Evolutionary conservation across 108 stramenopile species (phyloP), one percentile per base, ranked within the genome.

Genomic region (Nitzschia inconspicua): DNA sequence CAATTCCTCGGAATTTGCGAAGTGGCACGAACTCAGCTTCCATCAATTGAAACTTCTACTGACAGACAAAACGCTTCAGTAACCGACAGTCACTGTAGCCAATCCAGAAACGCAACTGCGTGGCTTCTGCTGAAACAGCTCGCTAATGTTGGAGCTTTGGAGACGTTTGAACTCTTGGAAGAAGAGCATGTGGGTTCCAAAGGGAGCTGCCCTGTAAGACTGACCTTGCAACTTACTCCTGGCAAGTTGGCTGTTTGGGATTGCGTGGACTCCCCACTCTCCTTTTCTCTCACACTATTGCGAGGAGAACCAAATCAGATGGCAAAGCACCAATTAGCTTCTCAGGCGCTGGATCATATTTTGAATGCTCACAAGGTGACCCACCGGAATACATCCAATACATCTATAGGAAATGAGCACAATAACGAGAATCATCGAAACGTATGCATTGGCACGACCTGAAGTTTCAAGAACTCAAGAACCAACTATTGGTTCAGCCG

Each of bases 121-220:
- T 24, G 78, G 36, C 57, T 47, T 2, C 69, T 65, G 42, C 55
- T 83, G 10, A 68, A 73, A 19, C 70, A 75, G 65, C 61, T 83
- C 9, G 29, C 44, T n/a, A 74, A 78, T 47, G 52, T 29, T 16
- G 67, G 57, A 5, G 35, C 72, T 29, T 49, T 83, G 7, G 57
- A 39, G 9, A 44, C 35, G 19, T 31, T 63, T 3, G 55, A 75
- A 31, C 76, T 63, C 73, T 24, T 23, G 6, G 43, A n/a, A n/a
- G n/a, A n/a, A 28, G n/a, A 3, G 27, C 5, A 26, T 25, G 28
- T 51, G 44, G 25, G 62, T 43, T 14, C 9, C 10, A n/a, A 32
- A 46, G 6, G 44, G 35, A 1, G 54, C 22, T 47, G 61, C 44
- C 18, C 16, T 36, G 36, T 40, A 39, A 7, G 20, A 23, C 35